Evolutionary conservation across 2,329 filamentous ascomycete species (phyloP).

Genomic region (Trichoderma semiorbis): DNA sequence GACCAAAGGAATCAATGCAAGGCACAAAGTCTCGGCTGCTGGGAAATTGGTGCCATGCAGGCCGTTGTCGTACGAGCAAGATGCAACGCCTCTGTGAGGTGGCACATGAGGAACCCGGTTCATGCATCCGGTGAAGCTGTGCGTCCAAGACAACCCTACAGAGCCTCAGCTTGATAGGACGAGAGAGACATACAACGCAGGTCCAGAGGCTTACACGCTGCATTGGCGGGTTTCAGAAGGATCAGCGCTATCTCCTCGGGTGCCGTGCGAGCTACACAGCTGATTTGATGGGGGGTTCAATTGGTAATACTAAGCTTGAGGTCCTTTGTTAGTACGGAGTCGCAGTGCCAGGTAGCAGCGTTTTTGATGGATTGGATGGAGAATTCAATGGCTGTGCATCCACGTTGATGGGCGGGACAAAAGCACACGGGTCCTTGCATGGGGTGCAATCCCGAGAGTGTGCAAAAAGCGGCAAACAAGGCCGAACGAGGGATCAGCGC

Average conservation of each 20-base stretch:
- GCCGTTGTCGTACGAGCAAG: not conserved
- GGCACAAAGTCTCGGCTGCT: not conserved
- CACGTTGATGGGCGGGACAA: slow-evolving; percentile 7
- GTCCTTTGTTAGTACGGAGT: not conserved
- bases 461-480: not conserved
- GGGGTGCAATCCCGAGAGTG: slow-evolving; percentile 1
- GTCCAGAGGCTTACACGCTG: not conserved
- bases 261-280: not conserved
- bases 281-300: not conserved
- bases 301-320: not conserved
- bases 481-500: not conserved
- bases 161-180: not conserved
- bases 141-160: not conserved
- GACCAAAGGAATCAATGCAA: not conserved
- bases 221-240: not conserved
- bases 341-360: not conserved
- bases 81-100: not conserved
- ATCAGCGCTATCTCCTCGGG: not conserved
- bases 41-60: slow-evolving; percentile 13
- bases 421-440: slow-evolving; percentile 13
- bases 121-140: slow-evolving; percentile 17
- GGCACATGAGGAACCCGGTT: not conserved
- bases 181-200: not conserved
- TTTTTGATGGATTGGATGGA: not conserved
- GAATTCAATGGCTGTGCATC: not conserved